Base-by-base conservation (phyloP, 176 grass and related monocot species). In the Puccinellia tenuiflora region DNA sequence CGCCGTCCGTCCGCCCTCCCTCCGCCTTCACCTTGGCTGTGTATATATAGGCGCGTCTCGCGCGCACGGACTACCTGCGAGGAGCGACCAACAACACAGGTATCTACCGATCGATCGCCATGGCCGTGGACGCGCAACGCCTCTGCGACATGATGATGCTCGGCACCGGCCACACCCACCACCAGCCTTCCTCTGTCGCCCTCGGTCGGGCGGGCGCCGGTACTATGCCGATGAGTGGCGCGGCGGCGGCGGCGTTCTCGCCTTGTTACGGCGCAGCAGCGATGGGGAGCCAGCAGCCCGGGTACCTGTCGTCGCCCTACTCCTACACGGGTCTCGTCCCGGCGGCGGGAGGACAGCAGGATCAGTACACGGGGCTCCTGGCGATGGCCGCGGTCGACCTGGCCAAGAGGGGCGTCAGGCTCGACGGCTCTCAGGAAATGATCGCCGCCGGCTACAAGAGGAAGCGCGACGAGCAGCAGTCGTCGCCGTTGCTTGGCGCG, bases 91-190 rank as follows among this genome's bases (percentile, higher is more conserved):
- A 2, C 59, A 16, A 61, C 59, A 14, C 26, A 62, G 52, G 7
- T 22, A 9, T 39, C 64, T 1, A 6, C 13, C 66, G 5, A 28
- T 40, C 40, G 11, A 22, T 35, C 73, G 83, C 64, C 81, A 95
- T 95, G 93, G 96, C 85, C 43, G 89, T 98, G 55, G 82, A 95
- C 45, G 83, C 87, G 35, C 81, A 85, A 54, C 79, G 88, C 55
- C 77, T 89, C 0, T 88, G 52, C 59, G 84, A 82, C 74, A 28
- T 83, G 51, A 28, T 83, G 51, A 14, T 83, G 51, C 60, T 72
- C 50, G 30, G 65, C 48, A 86, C 81, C 43, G 75, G 82, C 67
- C 84, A n/a, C n/a, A n/a, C n/a, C n/a, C n/a, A 73, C 47, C 25
- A 50, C 57, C 68, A 72, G 68, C 22, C 24, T 7, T 16, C 59